phyloP scores from a whole-genome alignment of 1,139 yeast species.

The Saccharomyces pastorianus region DNA sequence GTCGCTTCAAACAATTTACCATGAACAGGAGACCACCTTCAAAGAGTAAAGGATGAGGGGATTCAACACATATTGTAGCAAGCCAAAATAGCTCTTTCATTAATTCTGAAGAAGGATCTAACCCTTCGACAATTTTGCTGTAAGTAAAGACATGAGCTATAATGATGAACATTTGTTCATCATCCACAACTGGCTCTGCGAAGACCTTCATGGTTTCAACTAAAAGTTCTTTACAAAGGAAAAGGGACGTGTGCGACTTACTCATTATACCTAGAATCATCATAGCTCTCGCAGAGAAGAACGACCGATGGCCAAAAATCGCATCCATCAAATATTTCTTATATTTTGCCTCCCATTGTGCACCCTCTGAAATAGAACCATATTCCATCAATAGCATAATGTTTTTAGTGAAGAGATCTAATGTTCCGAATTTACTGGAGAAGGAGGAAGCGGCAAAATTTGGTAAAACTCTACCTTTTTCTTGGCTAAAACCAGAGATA shows the following conservation, averaged over 20 bases:
- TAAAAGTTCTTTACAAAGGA: slow-evolving; percentile 38
- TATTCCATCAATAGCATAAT: slow-evolving; percentile 51
- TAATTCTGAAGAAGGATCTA: slow-evolving; percentile 46
- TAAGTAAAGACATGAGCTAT: slow-evolving; percentile 40
- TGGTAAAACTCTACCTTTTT: slow-evolving; percentile 36
- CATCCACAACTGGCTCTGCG: slow-evolving; percentile 29
- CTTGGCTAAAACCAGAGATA: slow-evolving; percentile 71
- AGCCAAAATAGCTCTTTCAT: slow-evolving; percentile 64
- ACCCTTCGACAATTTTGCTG: slow-evolving; percentile 56
- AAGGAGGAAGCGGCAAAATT: slow-evolving; percentile 37
- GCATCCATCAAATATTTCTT: slow-evolving; percentile 56
- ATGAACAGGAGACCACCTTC: slow-evolving; percentile 48
- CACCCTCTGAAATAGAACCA: slow-evolving; percentile 41
- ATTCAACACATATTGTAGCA: slow-evolving; percentile 35
- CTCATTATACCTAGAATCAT: slow-evolving; percentile 65
- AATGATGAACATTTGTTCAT: slow-evolving; percentile 29
- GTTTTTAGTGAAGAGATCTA: slow-evolving; percentile 62
- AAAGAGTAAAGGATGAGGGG: slow-evolving; percentile 40
- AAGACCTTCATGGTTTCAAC: slow-evolving; percentile 35
- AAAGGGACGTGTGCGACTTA: slow-evolving; percentile 54
- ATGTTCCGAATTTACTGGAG: slow-evolving; percentile 44
- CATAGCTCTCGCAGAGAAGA: slow-evolving; percentile 65
- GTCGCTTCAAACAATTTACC: slow-evolving; percentile 27
- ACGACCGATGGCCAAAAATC: slow-evolving; percentile 53
- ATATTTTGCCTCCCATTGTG: slow-evolving; percentile 66